These are phyloP conservation scores for Pyracantha coccinea DNA, from an alignment of 331 rosid species.

Conservation along the genomic window DNA sequence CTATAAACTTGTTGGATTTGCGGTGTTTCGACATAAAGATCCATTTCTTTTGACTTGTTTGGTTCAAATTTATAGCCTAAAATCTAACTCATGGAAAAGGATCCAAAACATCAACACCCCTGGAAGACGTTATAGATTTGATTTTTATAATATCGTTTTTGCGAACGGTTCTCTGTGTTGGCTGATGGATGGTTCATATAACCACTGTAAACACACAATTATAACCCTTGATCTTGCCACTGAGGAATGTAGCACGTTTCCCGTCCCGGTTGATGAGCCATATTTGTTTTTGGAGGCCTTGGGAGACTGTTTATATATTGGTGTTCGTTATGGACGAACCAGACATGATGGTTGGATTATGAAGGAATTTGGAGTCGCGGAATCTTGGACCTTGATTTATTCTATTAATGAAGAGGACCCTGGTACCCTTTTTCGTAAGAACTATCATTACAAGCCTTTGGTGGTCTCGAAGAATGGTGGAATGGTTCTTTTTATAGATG, in stretches of 20 bases:
- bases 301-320: not conserved
- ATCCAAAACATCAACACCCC: not conserved
- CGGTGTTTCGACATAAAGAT: too few species aligned
- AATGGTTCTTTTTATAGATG: too few species aligned
- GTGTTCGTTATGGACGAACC: not conserved
- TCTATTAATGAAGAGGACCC: not conserved
- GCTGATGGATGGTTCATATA: not conserved
- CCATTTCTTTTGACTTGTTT: too few species aligned
- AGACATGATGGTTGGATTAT: not conserved
- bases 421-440: not conserved
- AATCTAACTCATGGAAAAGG: not conserved
- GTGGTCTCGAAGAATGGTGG: too few species aligned
- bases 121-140: not conserved
- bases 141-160: rapidly evolving
- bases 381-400: not conserved
- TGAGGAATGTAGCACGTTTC: not conserved
- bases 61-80: not conserved
- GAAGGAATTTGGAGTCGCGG: not conserved
- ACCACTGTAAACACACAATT: not conserved
- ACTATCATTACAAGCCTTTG: too few species aligned
- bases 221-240: not conserved
- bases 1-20: not conserved
- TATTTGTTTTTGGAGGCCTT: not conserved
- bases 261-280: not conserved
- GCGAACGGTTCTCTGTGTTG: not conserved